These are phyloP conservation scores for Lactuca sativa DNA, from an alignment of 129 eudicot species.

Conservation along the genomic window DNA sequence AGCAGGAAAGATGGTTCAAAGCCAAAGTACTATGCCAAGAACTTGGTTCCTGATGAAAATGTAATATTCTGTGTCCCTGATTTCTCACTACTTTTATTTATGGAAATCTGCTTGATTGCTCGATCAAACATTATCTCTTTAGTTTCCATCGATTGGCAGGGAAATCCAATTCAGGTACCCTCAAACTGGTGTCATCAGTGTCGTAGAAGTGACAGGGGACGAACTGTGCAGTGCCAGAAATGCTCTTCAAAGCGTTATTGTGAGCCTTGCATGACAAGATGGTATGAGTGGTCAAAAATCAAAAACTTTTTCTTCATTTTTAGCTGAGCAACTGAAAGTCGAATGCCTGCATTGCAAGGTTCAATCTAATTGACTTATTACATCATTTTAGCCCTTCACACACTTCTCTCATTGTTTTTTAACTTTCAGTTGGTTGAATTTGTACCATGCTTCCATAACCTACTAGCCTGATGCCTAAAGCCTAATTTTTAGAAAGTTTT, in stretches of 20 bases:
- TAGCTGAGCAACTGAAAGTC: too few relatives aligned
- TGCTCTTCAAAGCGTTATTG: constrained; percentile 59
- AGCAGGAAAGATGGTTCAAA: background rate
- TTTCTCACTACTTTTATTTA: background rate
- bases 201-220: constrained; percentile 70
- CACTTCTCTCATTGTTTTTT: too few relatives aligned
- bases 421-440: too few relatives aligned
- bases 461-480: too few relatives aligned
- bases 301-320: background rate
- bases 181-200: constrained; percentile 72
- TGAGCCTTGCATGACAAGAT: constrained; percentile 49
- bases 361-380: too few relatives aligned
- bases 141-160: background rate
- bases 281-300: constrained; percentile 32
- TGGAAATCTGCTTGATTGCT: background rate
- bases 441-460: too few relatives aligned
- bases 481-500: too few relatives aligned
- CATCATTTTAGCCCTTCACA: too few relatives aligned
- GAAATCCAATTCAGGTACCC: background rate
- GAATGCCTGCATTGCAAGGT: too few relatives aligned
- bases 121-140: too few relatives aligned
- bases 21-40: background rate
- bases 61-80: constrained; percentile 8
- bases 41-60: background rate
- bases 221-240: constrained; percentile 49